phyloP scores from a whole-genome alignment of 2,329 filamentous ascomycete genomes.

The Allantophomopsis lycopodina region DNA sequence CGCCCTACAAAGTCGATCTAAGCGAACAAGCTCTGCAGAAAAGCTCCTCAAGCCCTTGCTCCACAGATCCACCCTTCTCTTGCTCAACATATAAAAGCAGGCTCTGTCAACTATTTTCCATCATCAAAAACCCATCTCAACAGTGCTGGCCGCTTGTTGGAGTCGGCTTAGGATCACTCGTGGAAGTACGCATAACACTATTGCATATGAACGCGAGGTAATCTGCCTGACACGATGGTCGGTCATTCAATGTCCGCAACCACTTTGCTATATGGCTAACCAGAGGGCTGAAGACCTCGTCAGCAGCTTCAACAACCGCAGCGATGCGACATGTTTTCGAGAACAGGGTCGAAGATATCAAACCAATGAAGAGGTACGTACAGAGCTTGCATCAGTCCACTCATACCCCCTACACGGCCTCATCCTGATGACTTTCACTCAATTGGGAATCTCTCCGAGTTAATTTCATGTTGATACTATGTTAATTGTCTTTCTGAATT shows the following conservation, averaged over 20 bases:
- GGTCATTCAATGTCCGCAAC: neutral
- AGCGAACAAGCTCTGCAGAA: too few species aligned
- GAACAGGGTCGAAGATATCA: constrained; percentile 68
- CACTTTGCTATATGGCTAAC: neutral
- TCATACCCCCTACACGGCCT: constrained; percentile 13
- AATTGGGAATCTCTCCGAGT: constrained; percentile 99
- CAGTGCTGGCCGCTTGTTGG: neutral
- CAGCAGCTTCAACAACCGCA: constrained; percentile 50
- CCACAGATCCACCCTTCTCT: too few species aligned
- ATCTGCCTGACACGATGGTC: neutral
- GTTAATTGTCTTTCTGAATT: constrained; percentile 66
- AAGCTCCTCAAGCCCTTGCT: too few species aligned
- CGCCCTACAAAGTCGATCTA: too few species aligned
- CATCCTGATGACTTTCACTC: constrained; percentile 63
- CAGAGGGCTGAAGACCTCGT: constrained; percentile 13
- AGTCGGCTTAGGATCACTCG: neutral
- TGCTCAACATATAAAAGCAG: too few species aligned
- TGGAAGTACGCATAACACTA: too few species aligned
- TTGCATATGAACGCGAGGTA: neutral
- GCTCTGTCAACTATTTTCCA: too few species aligned
- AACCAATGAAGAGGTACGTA: constrained; percentile 79
- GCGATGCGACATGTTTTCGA: constrained; percentile 51
- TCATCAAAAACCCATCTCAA: neutral
- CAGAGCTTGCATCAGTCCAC: constrained; percentile 2
- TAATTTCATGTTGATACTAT: constrained; percentile 70